These are phyloP conservation scores for Rhizopogon rudus DNA, from an alignment of 768 basidiomycete genomes.

Conservation along the genomic window DNA sequence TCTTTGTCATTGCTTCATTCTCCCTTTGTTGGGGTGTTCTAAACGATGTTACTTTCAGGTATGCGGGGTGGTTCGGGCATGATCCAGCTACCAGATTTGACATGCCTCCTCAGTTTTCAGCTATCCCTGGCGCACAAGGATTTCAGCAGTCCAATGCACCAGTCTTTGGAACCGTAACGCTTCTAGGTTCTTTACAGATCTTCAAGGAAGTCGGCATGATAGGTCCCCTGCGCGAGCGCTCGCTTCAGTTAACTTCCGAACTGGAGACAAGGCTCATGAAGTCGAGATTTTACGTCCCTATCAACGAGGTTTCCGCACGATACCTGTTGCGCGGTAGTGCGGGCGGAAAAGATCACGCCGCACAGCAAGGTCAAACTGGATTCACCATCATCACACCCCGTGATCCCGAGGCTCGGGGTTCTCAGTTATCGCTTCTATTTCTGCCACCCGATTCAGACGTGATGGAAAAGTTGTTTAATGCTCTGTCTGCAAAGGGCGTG, in stretches of 20 bases:
- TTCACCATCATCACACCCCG: constrained; percentile 94
- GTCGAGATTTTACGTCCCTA: constrained; percentile 60
- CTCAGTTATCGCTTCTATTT: constrained; percentile 85
- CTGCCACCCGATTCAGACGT: constrained; percentile 48
- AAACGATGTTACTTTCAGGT: constrained; percentile 40
- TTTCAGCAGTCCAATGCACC: constrained; percentile 97
- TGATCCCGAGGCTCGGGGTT: constrained; percentile 63
- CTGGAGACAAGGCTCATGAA: constrained; percentile 60
- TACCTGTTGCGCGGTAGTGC: constrained; percentile 21
- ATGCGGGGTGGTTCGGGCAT: constrained; percentile 99
- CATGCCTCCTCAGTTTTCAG: constrained; percentile 82
- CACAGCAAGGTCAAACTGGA: constrained; percentile 25
- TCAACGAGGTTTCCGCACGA: constrained; percentile 25
- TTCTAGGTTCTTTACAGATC: constrained; percentile 78
- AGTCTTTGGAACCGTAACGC: constrained; percentile 69
- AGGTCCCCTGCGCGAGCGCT: constrained; percentile 60
- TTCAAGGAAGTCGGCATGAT: constrained; percentile 81
- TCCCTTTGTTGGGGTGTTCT: constrained; percentile 5
- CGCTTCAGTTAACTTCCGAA: constrained; percentile 60
- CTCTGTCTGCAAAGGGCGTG: constrained; percentile 65
- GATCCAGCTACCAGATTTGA: constrained; percentile 80
- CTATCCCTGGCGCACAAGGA: constrained; percentile 87
- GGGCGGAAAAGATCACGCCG: constrained; percentile 17
- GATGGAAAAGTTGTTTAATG: constrained; percentile 68
- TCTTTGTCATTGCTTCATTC: constrained; percentile 7